These are phyloP conservation scores for Paramecium bursaria DNA, from an alignment of 73 alveolate genomes.

Conservation along the genomic window DNA sequence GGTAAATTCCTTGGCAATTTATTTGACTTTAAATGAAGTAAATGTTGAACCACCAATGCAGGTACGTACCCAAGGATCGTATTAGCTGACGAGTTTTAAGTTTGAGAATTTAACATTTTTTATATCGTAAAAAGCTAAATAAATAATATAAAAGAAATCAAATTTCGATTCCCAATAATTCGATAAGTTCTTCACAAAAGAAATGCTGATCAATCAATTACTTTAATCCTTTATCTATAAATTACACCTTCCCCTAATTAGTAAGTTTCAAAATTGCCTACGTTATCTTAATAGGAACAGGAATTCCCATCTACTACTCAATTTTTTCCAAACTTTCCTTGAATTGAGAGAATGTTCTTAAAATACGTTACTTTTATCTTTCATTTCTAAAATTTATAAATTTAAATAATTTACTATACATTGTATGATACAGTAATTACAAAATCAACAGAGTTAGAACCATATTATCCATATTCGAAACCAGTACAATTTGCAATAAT, in stretches of 20 bases:
- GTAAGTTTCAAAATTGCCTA: too few relatives aligned
- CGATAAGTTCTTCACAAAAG: too few relatives aligned
- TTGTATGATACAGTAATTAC: constrained; percentile 15
- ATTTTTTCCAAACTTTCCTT: constrained; percentile 1
- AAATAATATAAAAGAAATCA: too few relatives aligned
- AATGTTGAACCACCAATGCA: constrained; percentile 60
- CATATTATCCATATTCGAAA: constrained; percentile 33
- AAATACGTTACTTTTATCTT: constrained; percentile 4
- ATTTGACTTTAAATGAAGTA: constrained; percentile 22
- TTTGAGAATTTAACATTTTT: constrained; percentile 51
- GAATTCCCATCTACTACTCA: constrained; percentile 8
- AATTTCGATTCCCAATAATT: too few relatives aligned
- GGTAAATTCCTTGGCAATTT: constrained; percentile 42
- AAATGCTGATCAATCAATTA: too few relatives aligned
- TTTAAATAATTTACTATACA: background rate
- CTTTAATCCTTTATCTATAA: too few relatives aligned
- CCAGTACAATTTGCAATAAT: background rate
- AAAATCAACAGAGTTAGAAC: constrained; percentile 48
- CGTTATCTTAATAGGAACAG: too few relatives aligned
- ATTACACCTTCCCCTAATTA: too few relatives aligned
- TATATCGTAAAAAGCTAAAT: too few relatives aligned
- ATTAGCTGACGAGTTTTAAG: constrained; percentile 27
- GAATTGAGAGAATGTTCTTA: constrained; percentile 28
- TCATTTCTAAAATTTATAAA: background rate
- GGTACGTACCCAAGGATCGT: constrained; percentile 68